Percentiles rank a stretch among this genome's conserved stretches.
Evolutionary conservation across 345 rosid species (phyloP).

Genomic region (Aquilaria malaccensis): DNA sequence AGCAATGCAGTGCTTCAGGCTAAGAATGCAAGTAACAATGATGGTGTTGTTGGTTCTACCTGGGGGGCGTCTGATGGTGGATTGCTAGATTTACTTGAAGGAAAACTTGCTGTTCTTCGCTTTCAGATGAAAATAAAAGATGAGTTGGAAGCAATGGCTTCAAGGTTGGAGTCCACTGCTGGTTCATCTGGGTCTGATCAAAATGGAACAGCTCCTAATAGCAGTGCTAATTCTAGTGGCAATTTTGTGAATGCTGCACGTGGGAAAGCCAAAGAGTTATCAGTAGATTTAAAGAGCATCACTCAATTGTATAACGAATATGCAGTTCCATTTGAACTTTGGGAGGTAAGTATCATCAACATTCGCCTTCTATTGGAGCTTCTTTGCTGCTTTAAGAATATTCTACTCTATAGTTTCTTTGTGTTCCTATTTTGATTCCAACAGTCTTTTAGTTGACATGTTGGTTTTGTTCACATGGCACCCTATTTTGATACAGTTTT

Average conservation of each 20-base stretch:
- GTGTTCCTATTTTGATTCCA: too few species aligned
- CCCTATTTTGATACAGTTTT: too few species aligned
- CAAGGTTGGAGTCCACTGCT: slow-evolving; percentile 41
- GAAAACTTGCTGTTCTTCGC: slow-evolving; percentile 82
- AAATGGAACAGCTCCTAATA: slow-evolving; percentile 39
- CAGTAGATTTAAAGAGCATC: slow-evolving; percentile 83
- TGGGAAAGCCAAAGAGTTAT: slow-evolving; percentile 86
- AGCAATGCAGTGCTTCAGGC: slow-evolving; percentile 96
- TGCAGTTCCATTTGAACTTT: slow-evolving; percentile 94
- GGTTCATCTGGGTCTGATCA: slow-evolving; percentile 48
- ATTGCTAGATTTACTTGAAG: slow-evolving; percentile 92
- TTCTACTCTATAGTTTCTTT: too few species aligned
- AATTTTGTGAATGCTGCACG: slow-evolving; percentile 44
- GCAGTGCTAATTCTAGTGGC: slow-evolving; percentile 28
- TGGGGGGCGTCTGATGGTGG: slow-evolving; percentile 60
- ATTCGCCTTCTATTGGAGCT: slow-evolving; percentile 3
- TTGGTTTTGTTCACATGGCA: not conserved
- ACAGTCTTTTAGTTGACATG: not conserved
- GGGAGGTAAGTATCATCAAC: slow-evolving; percentile 64
- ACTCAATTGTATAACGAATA: slow-evolving; percentile 93
- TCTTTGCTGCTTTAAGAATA: too few species aligned
- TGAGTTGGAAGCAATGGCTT: slow-evolving; percentile 66
- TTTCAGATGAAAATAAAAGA: slow-evolving; percentile 90
- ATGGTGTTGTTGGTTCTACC: slow-evolving; percentile 46
- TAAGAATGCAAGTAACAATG: slow-evolving; percentile 68